Conservation (phyloP, 2,329 filamentous ascomycete species). For the Pleurostoma richardsiae region DNA sequence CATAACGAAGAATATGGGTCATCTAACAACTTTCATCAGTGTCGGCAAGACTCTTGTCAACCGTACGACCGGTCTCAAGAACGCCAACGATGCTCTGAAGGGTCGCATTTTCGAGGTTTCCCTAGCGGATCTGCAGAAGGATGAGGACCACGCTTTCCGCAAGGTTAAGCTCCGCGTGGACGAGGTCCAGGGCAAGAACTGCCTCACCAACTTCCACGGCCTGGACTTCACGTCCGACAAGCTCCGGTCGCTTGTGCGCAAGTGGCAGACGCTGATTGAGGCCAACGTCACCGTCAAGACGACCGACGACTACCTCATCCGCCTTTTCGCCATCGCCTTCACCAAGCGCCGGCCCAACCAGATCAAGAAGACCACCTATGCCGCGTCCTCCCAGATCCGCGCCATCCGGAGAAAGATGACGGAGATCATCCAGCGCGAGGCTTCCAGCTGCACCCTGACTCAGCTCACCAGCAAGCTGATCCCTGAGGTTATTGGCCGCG, state of each 20-base stretch:
- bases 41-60: constrained; percentile 99
- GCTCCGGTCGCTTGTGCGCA: constrained; percentile 96
- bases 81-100: constrained; percentile 98
- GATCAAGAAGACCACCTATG: constrained; percentile 99
- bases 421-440: constrained; percentile 97
- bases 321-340: constrained; percentile 98
- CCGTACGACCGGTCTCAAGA: constrained; percentile 99
- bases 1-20: constrained; percentile 3
- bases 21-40: constrained; percentile 45
- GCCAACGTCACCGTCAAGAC: constrained; percentile 99
- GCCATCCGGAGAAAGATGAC: constrained; percentile 99
- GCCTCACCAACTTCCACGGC: constrained; percentile 99
- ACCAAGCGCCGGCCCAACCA: constrained; percentile 99
- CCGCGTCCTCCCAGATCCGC: constrained; percentile 92
- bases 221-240: constrained; percentile 99
- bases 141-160: constrained; percentile 99
- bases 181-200: constrained; percentile 99
- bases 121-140: constrained; percentile 97
- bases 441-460: constrained; percentile 85
- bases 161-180: constrained; percentile 99
- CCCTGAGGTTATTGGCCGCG: constrained; percentile 97
- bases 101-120: constrained; percentile 98
- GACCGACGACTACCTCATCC: constrained; percentile 98
- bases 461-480: constrained; percentile 99
- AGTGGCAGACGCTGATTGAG: constrained; percentile 99